A percentile compares a stretch with the other conserved stretches of the same genome.
phyloP scores from a whole-genome alignment of 2,329 filamentous ascomycete species.

The Biscogniauxia mediterranea region DNA sequence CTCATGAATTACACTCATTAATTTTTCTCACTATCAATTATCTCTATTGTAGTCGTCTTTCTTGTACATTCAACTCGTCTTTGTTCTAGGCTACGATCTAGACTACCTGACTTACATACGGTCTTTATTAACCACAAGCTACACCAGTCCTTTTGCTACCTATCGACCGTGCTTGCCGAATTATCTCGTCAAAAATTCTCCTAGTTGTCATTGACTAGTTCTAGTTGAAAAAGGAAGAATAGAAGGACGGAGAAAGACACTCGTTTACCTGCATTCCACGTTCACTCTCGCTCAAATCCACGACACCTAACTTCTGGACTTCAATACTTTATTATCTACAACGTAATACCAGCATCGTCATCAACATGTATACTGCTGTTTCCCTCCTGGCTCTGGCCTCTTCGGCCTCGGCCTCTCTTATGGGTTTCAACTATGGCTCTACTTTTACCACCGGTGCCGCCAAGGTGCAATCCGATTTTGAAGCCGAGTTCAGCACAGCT shows the following conservation, averaged over 20 bases:
- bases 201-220: conserved; percentile 11
- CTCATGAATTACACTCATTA: conserved; percentile 19
- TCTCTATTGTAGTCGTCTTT: conserved; percentile 4
- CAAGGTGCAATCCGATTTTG: conserved; percentile 64
- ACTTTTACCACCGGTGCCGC: conserved; percentile 57
- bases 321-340: neutral
- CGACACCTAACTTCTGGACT: neutral
- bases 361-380: conserved; percentile 24
- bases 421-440: conserved; percentile 74
- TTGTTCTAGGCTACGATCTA: conserved; percentile 10
- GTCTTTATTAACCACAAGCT: conserved; percentile 2
- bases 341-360: neutral
- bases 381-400: conserved; percentile 37
- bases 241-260: neutral
- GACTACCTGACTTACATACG: conserved; percentile 8
- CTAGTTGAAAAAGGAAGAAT: neutral
- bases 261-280: neutral
- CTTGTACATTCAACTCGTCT: conserved; percentile 7
- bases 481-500: conserved; percentile 67
- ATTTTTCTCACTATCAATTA: conserved; percentile 7
- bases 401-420: conserved; percentile 40
- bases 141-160: conserved; percentile 1
- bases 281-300: neutral
- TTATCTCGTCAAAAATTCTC: neutral
- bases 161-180: conserved; percentile 10